Evolutionary conservation across 805 yeast species (phyloP), one percentile per base, ranked within the genome.

Genomic region (Zygosaccharomyces siamensis): DNA sequence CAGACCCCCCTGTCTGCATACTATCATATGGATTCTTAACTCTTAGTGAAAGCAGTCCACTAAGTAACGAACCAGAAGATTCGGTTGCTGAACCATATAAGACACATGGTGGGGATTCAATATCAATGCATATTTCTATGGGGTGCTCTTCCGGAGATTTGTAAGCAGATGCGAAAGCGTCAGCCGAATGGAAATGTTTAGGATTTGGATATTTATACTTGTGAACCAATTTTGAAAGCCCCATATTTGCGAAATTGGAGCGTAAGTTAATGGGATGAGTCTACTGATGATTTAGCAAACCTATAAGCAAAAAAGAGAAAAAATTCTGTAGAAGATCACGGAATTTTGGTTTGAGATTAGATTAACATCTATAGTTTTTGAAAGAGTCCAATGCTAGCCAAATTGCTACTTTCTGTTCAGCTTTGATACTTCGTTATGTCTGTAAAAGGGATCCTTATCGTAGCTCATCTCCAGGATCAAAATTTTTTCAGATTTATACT

Each of bases 101-200:
- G 40, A 88, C 79, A 33, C 90, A 75, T 0, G 99, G 99, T 1
- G 98, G 98, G 1, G 95, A 84, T 63, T 93, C 99, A 20, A 93
- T 72, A 33, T 75, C 74, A 30, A 90, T 75, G 0, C 81, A 63
- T 10, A 87, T 66, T 30, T 76, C 72, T 30, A 77, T 65, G 1
- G 78, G 77, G 32, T 65, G 68, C 4, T 51, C 51, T 5, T 52
- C 56, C n/a, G 55, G 48, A 16, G 48, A 35, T 36, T 37, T 37
- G 14, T 45, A 42, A 45, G 49, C 27, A 14, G 44, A 41, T 12
- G 24, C 26, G 11, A 41, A 30, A 8, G 36, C 26, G 12, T 41
- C 44, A 41, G 36, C 16, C 2, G 35, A 31, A 41, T 30, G 30
- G 6, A 36, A 16, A 11, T 33, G 44, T 5, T 30, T 28, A 12